These are phyloP conservation scores for Quercus lobata DNA, from an alignment of 331 rosid species.

Conservation along the genomic window DNA sequence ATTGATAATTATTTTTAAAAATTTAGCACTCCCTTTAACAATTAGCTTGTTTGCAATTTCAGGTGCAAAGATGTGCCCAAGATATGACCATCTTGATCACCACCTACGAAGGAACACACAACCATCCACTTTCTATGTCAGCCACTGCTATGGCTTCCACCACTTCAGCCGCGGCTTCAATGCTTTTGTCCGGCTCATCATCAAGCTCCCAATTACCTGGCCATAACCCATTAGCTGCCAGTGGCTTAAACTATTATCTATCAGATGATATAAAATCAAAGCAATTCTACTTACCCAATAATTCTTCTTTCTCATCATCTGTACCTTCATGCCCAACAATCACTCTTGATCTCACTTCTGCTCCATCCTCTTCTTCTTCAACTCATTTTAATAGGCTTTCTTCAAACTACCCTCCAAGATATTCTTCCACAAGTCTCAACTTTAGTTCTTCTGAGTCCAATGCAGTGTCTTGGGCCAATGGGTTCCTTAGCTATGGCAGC, in stretches of 20 bases:
- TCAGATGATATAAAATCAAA: conserved; percentile 49
- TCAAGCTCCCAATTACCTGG: conserved; percentile 31
- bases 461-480: conserved; percentile 51
- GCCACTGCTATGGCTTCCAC: conserved; percentile 96
- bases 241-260: conserved; percentile 52
- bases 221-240: conserved; percentile 9
- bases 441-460: conserved; percentile 53
- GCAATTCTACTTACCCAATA: conserved; percentile 46
- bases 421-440: conserved; percentile 54
- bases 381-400: conserved; percentile 38
- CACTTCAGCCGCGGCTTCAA: conserved; percentile 88
- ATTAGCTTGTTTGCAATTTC: conserved; percentile 3
- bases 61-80: conserved; percentile 87
- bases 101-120: conserved; percentile 89
- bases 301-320: conserved; percentile 38
- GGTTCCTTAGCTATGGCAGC: conserved; percentile 34
- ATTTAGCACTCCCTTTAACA: too few relatives aligned
- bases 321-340: conserved; percentile 63
- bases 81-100: conserved; percentile 77
- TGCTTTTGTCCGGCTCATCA: conserved; percentile 86
- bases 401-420: conserved; percentile 33
- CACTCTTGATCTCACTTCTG: conserved; percentile 88
- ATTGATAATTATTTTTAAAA: too few relatives aligned
- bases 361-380: conserved; percentile 38
- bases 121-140: conserved; percentile 79